Base-by-base conservation (phyloP, 2,329 filamentous ascomycete genomes). In the Fusarium falciforme region DNA sequence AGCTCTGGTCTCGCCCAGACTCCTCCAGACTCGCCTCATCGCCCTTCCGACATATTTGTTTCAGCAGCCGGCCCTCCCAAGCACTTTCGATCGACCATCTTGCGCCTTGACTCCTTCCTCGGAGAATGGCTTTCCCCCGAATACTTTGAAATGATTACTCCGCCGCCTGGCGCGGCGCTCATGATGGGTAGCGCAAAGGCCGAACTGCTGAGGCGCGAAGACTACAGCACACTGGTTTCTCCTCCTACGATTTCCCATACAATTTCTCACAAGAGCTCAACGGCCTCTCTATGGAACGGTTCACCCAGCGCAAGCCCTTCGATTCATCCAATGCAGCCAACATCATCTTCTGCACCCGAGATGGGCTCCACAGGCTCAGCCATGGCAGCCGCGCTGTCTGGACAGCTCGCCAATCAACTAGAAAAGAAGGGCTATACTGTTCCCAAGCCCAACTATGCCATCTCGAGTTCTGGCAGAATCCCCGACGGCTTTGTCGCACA, bases 101-200 rank as follows among this genome's bases (percentile, higher is more conserved):
- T 99, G 57, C 93, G 96, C 1, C 88, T 99, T 7, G 96, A 99
- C 83, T 93, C 95, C 0, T 98, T 97, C 79, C 87, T 99, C 0
- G 96, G 96, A 58, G 96, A 99, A 86, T 99, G 96, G 96, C 87
- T 98, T 33, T 94, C 93, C 2, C 94, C 95, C 1, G 93, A 95
- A 79, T 99, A 99, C 82, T 99, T 96, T 79, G 95, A 98, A 72
- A 89, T 93, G 61, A 98, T 98, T 73, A 96, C 93, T 0, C 94
- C 95, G 4, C 96, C 96, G 12, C 96, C 96, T 0, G 90, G 91
- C 49, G 96, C 94, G 4, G 90, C 92, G 5, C 89, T 96, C 84
- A 97, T 99, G 94, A 87, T 98, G 4, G 93, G 93, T 29, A 90
- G 91, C 44, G 96, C 96, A 33, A 98, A 98, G 82, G 93, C 94